Evolutionary conservation across 306 rosid genomes (phyloP).

Genomic region (Glycyrrhiza uralensis): DNA sequence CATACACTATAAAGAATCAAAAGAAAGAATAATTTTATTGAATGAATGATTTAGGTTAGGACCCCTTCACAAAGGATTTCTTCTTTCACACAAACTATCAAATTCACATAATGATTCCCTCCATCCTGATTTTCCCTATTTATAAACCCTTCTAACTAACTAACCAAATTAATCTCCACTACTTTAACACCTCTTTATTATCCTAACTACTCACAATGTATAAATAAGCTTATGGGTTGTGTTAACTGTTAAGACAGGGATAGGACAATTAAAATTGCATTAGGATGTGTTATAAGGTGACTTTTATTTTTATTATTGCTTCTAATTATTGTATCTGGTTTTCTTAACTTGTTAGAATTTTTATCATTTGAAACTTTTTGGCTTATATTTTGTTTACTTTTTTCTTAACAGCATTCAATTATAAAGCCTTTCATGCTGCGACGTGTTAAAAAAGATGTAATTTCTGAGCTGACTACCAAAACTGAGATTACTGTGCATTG

Average conservation of each 20-base stretch:
- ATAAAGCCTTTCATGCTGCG: slow-evolving; percentile 98
- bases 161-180: no score
- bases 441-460: slow-evolving; percentile 86
- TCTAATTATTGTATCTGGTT: not conserved
- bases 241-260: slow-evolving; percentile 5
- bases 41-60: no score
- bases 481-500: slow-evolving; percentile 95
- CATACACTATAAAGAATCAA: not conserved
- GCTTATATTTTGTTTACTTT: slow-evolving; percentile 22
- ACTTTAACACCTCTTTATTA: not conserved
- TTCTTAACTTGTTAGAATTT: not conserved
- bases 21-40: no score
- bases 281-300: not conserved
- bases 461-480: slow-evolving; percentile 89
- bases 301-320: slow-evolving; percentile 13
- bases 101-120: not conserved
- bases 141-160: not conserved
- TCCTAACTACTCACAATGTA: not conserved
- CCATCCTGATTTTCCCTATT: not conserved
- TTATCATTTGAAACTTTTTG: not conserved
- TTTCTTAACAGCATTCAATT: slow-evolving; percentile 78
- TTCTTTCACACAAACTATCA: not conserved
- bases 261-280: not conserved
- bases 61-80: not conserved
- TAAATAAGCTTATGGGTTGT: not conserved